phyloP scores from a whole-genome alignment of 768 basidiomycete genomes.

The Pholiota molesta region DNA sequence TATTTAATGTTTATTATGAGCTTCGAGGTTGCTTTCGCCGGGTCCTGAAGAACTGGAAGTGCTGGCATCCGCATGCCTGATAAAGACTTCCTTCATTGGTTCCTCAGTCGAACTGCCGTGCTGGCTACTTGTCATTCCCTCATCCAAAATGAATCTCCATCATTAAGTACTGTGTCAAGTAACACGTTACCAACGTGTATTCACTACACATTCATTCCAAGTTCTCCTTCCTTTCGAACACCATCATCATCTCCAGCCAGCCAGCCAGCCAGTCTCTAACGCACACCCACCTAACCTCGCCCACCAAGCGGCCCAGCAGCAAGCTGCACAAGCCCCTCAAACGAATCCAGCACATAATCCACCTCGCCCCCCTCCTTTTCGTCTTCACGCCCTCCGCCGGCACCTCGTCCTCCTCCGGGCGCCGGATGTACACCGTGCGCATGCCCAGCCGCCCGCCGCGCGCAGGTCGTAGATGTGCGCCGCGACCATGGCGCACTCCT shows the following conservation, averaged over 20 bases:
- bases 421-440: slow-evolving; percentile 60
- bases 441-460: slow-evolving; percentile 54
- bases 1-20: too few relatives aligned
- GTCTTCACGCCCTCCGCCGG: slow-evolving; percentile 32
- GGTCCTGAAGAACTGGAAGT: too few relatives aligned
- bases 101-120: too few relatives aligned
- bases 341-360: slow-evolving; percentile 55
- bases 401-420: slow-evolving; percentile 46
- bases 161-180: too few relatives aligned
- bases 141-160: too few relatives aligned
- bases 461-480: slow-evolving; percentile 61
- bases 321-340: slow-evolving; percentile 47
- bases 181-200: too few relatives aligned
- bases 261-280: too few relatives aligned
- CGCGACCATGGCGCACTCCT: slow-evolving; percentile 65
- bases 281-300: background rate
- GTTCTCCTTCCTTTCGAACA: too few relatives aligned
- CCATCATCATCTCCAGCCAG: too few relatives aligned
- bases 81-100: background rate
- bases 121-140: too few relatives aligned
- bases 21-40: too few relatives aligned
- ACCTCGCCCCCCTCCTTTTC: slow-evolving; percentile 60
- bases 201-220: too few relatives aligned
- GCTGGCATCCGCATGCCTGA: background rate
- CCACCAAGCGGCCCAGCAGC: background rate